Evolutionary conservation across 139 green algal species (phyloP), one percentile per base, ranked within the genome.

Genomic region (Chlorella ohadii): DNA sequence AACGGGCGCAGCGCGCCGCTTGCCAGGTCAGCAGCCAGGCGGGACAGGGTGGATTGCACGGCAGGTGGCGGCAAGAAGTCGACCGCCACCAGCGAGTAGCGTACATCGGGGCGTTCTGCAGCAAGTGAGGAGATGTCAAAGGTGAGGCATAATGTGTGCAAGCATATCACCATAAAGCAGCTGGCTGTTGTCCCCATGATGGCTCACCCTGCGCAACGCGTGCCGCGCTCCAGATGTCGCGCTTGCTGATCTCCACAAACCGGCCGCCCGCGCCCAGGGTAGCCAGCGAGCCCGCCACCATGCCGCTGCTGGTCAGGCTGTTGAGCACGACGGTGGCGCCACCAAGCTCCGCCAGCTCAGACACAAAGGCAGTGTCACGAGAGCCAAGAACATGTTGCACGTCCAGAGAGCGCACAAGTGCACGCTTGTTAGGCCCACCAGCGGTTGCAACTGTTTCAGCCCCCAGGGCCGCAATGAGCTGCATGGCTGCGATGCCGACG

Each of bases 181-280:
- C n/a, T n/a, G n/a, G n/a, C n/a, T n/a, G n/a, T n/a, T n/a, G n/a
- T n/a, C n/a, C n/a, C n/a, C n/a, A n/a, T 57, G 36, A 19, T 27
- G 7, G 55, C 66, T 63, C 70, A 85, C 80, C 93, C 63, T 93
- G 87, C 22, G 79, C 65, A 11, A 94, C 85, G 28, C 92, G 87
- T 5, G 76, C 83, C 1, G 85, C 72, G 47, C 85, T 91, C 93
- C 93, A 98, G 68, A 98, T 96, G 90, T 97, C 95, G 44, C 95
- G 88, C 92, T 98, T 98, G 84, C 91, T 93, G 84, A 98, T 97
- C 88, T 98, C 95, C 70, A 96, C 90, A 82, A 97, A 87, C 0
- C 88, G 72, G 0, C 91, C 95, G 57, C 93, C 93, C 15, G 38
- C 39, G 41, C 51, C 82, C 44, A 97, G 75, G 19, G 78, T 33